These are phyloP conservation scores for Boletus patriciae DNA, from an alignment of 768 basidiomycete genomes.

Conservation along the genomic window DNA sequence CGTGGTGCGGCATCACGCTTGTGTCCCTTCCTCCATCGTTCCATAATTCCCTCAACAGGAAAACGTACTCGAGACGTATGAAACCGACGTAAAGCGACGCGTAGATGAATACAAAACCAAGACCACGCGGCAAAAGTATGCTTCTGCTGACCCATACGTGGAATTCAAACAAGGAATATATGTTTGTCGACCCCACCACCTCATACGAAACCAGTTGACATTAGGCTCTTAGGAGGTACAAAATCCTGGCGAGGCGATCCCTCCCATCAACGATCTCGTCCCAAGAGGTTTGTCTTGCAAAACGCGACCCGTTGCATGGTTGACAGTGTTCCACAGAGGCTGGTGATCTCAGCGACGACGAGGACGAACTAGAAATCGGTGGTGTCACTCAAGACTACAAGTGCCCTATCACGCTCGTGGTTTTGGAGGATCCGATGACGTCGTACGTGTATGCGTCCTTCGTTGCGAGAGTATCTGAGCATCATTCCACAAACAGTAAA, in stretches of 20 bases:
- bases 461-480: slow-evolving; percentile 2
- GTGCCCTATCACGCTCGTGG: slow-evolving; percentile 75
- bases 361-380: slow-evolving; percentile 88
- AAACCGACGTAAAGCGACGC: slow-evolving; percentile 41
- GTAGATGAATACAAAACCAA: slow-evolving; percentile 51
- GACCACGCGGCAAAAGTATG: slow-evolving; percentile 80
- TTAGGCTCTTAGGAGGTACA: slow-evolving; percentile 54
- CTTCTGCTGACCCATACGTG: slow-evolving; percentile 56
- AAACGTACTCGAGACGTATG: slow-evolving; percentile 52
- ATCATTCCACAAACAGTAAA: slow-evolving; percentile 38
- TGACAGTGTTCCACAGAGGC: slow-evolving; percentile 50
- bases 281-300: slow-evolving; percentile 53
- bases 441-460: slow-evolving; percentile 56
- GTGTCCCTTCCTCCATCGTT: neutral
- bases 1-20: slow-evolving; percentile 48
- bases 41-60: slow-evolving; percentile 38
- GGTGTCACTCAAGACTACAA: slow-evolving; percentile 81
- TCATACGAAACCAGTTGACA: slow-evolving; percentile 8
- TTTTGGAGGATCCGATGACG: slow-evolving; percentile 71
- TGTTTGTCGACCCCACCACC: slow-evolving; percentile 42
- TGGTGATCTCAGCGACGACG: slow-evolving; percentile 78
- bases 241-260: slow-evolving; percentile 67
- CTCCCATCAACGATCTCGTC: slow-evolving; percentile 73
- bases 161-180: slow-evolving; percentile 66
- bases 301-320: neutral